Conservation (phyloP, 2,329 filamentous ascomycete species). For the Venturia effusa region DNA sequence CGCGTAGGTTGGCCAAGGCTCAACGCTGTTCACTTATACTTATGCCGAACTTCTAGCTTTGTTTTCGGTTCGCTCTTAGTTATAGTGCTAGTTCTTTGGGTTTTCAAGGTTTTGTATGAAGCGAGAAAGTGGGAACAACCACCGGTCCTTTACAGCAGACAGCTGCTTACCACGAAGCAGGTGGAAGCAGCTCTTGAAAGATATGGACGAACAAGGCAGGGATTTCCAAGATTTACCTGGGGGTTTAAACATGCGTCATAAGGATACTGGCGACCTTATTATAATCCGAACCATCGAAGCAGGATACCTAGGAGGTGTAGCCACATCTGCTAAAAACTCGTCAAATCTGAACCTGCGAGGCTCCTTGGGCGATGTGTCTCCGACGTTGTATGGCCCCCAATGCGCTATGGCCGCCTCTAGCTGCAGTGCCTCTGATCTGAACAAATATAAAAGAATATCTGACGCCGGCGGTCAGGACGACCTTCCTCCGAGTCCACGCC, state of each 20-base stretch:
- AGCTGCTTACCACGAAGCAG: not conserved
- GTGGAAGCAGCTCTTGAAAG: slow-evolving; percentile 18
- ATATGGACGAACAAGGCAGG: slow-evolving; percentile 22
- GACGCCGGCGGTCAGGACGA: not conserved
- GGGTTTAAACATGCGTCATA: not conserved
- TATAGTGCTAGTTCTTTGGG: slow-evolving; percentile 22
- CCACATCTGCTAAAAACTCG: slow-evolving; percentile 19
- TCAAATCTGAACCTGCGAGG: not conserved
- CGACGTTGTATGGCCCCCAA: not conserved
- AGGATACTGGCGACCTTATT: slow-evolving; percentile 25
- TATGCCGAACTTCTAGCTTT: slow-evolving; percentile 17
- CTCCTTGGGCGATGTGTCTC: not conserved
- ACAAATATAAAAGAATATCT: not conserved
- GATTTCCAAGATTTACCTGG: slow-evolving; percentile 25
- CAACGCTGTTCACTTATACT: slow-evolving; percentile 3
- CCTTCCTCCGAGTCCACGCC: not conserved
- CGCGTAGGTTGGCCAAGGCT: not conserved
- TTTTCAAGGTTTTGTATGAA: slow-evolving; percentile 25
- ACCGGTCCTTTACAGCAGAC: not conserved
- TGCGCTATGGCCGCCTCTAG: not conserved
- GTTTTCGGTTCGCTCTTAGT: slow-evolving; percentile 23
- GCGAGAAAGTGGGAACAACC: slow-evolving; percentile 23
- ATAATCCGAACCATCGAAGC: slow-evolving; percentile 31
- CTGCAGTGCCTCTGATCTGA: not conserved
- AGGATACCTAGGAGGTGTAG: slow-evolving; percentile 29